Evolutionary conservation across 2,329 filamentous ascomycete genomes (phyloP).

Genomic region (Neofusicoccum cordaticola): DNA sequence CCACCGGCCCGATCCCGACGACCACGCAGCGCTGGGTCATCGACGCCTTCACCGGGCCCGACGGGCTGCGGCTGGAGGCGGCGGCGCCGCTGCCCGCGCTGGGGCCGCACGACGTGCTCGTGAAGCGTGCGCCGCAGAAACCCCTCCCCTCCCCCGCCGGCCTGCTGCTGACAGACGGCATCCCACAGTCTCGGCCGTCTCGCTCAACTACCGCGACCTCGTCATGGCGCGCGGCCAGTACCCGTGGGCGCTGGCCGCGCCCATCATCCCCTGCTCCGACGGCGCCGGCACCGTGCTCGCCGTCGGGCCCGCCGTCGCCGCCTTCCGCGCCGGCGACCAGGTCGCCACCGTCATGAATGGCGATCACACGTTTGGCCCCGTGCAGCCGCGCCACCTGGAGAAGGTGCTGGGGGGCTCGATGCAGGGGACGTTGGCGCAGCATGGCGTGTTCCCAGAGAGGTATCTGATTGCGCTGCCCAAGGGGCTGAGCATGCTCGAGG

Average conservation of each 20-base stretch:
- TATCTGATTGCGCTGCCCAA: constrained; percentile 65
- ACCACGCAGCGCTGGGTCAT: constrained; percentile 3
- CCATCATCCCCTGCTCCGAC: constrained; percentile 52
- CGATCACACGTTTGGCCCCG: constrained; percentile 50
- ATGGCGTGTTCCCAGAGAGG: constrained; percentile 63
- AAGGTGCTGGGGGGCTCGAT: constrained; percentile 66
- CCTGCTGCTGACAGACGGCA: neutral
- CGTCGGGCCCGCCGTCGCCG: constrained; percentile 58
- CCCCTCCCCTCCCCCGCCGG: neutral
- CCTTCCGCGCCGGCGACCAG: constrained; percentile 63
- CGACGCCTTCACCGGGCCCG: constrained; percentile 1
- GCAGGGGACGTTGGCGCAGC: constrained; percentile 66
- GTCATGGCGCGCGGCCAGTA: constrained; percentile 39
- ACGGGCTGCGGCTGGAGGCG: constrained; percentile 30
- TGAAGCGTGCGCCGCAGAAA: constrained; percentile 51
- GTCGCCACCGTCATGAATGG: constrained; percentile 63
- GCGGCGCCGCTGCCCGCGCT: constrained; percentile 54
- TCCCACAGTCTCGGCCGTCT: constrained; percentile 43
- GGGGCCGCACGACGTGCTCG: constrained; percentile 69
- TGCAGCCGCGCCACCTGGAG: constrained; percentile 36
- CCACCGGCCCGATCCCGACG: neutral
- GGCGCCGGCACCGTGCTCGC: constrained; percentile 63
- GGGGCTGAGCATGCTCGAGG: constrained; percentile 47
- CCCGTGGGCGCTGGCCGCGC: constrained; percentile 39
- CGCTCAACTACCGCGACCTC: constrained; percentile 51